These are phyloP conservation scores for Irpex rosettiformis DNA, from an alignment of 1,284 basidiomycete species.

Conservation along the genomic window DNA sequence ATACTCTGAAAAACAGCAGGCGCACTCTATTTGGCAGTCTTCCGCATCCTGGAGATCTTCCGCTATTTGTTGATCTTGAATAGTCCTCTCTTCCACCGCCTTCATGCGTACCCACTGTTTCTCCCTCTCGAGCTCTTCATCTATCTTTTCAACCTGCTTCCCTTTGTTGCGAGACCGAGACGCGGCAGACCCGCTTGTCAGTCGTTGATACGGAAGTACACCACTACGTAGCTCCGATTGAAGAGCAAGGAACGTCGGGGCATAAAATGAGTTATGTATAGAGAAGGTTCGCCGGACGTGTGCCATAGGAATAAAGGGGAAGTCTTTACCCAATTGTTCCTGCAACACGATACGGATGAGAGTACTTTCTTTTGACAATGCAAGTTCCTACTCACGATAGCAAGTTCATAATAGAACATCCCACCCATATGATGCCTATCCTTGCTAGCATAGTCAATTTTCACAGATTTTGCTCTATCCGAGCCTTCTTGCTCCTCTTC, in stretches of 20 bases:
- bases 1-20: constrained; percentile 76
- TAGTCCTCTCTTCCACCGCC: constrained; percentile 30
- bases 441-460: constrained; percentile 44
- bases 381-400: constrained; percentile 39
- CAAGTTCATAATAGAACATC: constrained; percentile 42
- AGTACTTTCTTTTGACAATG: neutral
- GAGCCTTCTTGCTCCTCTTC: constrained; percentile 8
- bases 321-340: constrained; percentile 53
- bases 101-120: constrained; percentile 39
- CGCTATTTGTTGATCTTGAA: constrained; percentile 24
- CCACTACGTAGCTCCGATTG: constrained; percentile 31
- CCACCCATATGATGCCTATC: constrained; percentile 41
- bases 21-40: constrained; percentile 67
- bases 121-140: constrained; percentile 38
- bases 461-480: constrained; percentile 17
- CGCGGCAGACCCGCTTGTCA: neutral
- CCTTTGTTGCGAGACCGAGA: constrained; percentile 31
- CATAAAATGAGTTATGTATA: constrained; percentile 47
- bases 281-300: constrained; percentile 43
- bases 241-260: constrained; percentile 52
- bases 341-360: constrained; percentile 20
- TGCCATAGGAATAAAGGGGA: constrained; percentile 51
- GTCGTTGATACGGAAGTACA: constrained; percentile 33
- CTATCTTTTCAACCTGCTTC: constrained; percentile 20
- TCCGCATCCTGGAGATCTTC: constrained; percentile 33